Evolutionary conservation across 495 filamentous ascomycete species (phyloP).

Genomic region (Xylaria curta): DNA sequence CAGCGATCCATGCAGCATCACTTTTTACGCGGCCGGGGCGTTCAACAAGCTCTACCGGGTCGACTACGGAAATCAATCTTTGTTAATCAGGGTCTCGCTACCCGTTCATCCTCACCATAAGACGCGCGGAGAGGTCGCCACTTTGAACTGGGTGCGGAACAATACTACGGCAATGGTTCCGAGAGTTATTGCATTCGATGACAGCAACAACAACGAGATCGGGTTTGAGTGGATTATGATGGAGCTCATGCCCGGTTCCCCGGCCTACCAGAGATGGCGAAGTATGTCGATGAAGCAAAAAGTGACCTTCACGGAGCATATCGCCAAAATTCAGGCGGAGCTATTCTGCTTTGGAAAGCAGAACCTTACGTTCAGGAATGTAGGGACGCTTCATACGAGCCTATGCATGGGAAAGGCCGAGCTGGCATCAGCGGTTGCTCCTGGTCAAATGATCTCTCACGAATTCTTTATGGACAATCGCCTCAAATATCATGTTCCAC

Average conservation of each 20-base stretch:
- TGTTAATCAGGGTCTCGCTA: conserved; percentile 57
- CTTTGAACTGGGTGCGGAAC: conserved; percentile 52
- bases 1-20: conserved; percentile 1
- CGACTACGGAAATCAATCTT: conserved; percentile 29
- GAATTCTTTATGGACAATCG: conserved; percentile 15
- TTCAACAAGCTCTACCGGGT: conserved; percentile 50
- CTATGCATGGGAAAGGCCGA: conserved; percentile 25
- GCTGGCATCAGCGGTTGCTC: conserved; percentile 29
- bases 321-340: conserved; percentile 34
- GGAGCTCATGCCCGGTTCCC: conserved; percentile 52
- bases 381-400: conserved; percentile 47
- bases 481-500: conserved; percentile 10
- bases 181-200: conserved; percentile 54
- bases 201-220: conserved; percentile 51
- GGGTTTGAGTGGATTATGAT: conserved; percentile 68
- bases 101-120: conserved; percentile 61
- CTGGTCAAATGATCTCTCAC: conserved; percentile 4
- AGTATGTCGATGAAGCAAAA: conserved; percentile 37
- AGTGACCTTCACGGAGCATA: conserved; percentile 41
- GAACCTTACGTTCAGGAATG: conserved; percentile 19
- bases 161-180: conserved; percentile 60
- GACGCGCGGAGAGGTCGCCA: conserved; percentile 62
- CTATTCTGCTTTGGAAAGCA: conserved; percentile 33
- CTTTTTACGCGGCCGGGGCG: conserved; percentile 33
- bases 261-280: conserved; percentile 49